Evolutionary conservation across 2,329 filamentous ascomycete genomes (phyloP), one percentile per base, ranked within the genome.

Genomic region (Fusarium drepaniforme): DNA sequence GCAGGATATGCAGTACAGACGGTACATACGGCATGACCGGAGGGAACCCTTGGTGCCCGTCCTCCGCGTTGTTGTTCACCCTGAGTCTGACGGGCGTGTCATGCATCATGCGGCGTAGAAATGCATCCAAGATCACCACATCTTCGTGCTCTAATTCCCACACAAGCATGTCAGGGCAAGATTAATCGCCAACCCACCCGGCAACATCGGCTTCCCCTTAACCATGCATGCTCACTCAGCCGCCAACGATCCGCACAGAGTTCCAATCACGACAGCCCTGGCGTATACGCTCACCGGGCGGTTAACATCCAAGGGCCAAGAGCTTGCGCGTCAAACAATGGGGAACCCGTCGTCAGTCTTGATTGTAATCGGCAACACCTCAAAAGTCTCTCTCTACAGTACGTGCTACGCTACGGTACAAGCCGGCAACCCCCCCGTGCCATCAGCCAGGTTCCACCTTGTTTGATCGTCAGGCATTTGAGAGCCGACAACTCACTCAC

Each of bases 391-490:
- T 71, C 13, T 18, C 18, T 35, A 15, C 33, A 35, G 12, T 13
- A 35, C 38, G n/a, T 38, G 37, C 37, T 21, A 21, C n/a, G n/a
- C 49, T 40, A 58, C 62, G 21, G 57, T 44, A 35, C 42, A 40
- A 21, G 42, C 23, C 61, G 53, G 51, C 40, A 58, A 70, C 60
- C 65, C 70, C 42, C 71, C 66, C 46, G 21, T 68, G 64, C 23
- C 64, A 75, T 75, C 73, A 57, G 61, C 73, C 30, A 70, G 72
- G 68, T 68, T 30, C 76, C 71, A 75, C 73, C 64, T 38, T 62
- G 70, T 66, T 75, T 76, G 72, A 72, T 75, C 76, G 70, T 73
- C 72, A 73, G 65, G 73, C 63, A 75, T 73, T 73, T 60, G 62
- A 63, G 59, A 74, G 70, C 74, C 66, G 51, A 62, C 63, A 70